Conservation (phyloP, 1,139 yeast genomes). For the Lodderomyces theae region DNA sequence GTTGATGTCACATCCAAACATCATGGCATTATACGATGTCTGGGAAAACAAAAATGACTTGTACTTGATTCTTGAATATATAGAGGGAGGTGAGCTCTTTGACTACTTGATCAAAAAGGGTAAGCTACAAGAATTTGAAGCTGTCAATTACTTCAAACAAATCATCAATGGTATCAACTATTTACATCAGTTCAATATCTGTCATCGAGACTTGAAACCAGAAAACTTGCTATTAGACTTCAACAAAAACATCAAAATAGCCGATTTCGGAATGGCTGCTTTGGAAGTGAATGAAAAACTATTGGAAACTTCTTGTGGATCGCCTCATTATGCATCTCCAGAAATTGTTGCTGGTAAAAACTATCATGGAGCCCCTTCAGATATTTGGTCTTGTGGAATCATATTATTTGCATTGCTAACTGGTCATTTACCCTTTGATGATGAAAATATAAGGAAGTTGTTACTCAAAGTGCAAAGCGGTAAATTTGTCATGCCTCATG, state of each 20-base stretch:
- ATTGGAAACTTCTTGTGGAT: constrained; percentile 94
- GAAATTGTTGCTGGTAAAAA: constrained; percentile 93
- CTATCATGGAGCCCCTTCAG: constrained; percentile 96
- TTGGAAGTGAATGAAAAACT: constrained; percentile 80
- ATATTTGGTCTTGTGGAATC: constrained; percentile 98
- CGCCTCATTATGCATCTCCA: constrained; percentile 98
- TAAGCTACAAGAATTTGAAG: constrained; percentile 82
- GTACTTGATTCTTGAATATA: constrained; percentile 87
- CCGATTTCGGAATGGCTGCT: constrained; percentile 99
- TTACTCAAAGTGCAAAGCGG: constrained; percentile 91
- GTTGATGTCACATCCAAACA: constrained; percentile 87
- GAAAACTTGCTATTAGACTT: constrained; percentile 87
- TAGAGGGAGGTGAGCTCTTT: constrained; percentile 96
- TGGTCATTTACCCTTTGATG: constrained; percentile 96
- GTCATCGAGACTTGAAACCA: constrained; percentile 95
- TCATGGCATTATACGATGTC: constrained; percentile 93
- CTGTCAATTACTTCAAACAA: constrained; percentile 86
- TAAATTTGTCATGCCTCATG: constrained; percentile 76
- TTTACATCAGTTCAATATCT: constrained; percentile 90
- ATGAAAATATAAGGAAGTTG: constrained; percentile 84
- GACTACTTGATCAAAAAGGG: constrained; percentile 89
- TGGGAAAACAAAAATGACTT: constrained; percentile 97
- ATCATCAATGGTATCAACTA: constrained; percentile 89
- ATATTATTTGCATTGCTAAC: constrained; percentile 89
- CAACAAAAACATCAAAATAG: constrained; percentile 86